Evolutionary conservation across 306 rosid genomes (phyloP).

Genomic region (Arachis stenosperma): DNA sequence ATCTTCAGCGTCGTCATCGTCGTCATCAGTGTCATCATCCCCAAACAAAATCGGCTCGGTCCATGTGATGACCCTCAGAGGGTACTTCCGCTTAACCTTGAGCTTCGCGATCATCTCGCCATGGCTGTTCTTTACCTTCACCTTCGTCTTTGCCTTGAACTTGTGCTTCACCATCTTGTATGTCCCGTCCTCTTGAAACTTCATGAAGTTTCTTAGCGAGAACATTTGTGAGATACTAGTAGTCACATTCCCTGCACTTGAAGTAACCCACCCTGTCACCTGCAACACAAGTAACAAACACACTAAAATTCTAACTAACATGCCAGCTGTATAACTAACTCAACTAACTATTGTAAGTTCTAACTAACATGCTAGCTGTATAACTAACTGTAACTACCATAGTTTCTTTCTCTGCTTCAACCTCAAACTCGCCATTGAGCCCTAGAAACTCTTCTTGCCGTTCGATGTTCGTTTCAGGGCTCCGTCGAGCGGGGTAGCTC

Average conservation of each 20-base stretch:
- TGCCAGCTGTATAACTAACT: background rate
- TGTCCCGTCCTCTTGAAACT: constrained; percentile 51
- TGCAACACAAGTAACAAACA: background rate
- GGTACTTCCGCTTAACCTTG: constrained; percentile 52
- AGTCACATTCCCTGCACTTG: constrained; percentile 69
- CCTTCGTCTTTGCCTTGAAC: constrained; percentile 45
- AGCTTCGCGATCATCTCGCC: constrained; percentile 37
- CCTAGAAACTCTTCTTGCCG: constrained; percentile 45
- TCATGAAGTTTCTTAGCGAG: constrained; percentile 48
- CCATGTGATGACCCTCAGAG: constrained; percentile 47
- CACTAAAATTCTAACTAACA: background rate
- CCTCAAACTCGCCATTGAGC: constrained; percentile 68
- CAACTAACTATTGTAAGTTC: background rate
- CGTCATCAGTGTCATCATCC: background rate
- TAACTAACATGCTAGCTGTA: background rate
- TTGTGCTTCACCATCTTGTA: constrained; percentile 61
- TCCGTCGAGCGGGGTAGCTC: background rate
- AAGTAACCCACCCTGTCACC: constrained; percentile 64
- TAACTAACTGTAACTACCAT: background rate
- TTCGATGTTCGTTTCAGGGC: constrained; percentile 50
- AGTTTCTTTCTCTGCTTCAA: constrained; percentile 56
- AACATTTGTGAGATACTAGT: constrained; percentile 47
- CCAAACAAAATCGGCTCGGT: constrained; percentile 29
- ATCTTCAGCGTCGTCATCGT: background rate
- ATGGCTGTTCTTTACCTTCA: constrained; percentile 30